Percentiles rank a stretch among this genome's conserved stretches.
Conservation (phyloP, 345 rosid species). For the Leavenworthia alabamica region DNA sequence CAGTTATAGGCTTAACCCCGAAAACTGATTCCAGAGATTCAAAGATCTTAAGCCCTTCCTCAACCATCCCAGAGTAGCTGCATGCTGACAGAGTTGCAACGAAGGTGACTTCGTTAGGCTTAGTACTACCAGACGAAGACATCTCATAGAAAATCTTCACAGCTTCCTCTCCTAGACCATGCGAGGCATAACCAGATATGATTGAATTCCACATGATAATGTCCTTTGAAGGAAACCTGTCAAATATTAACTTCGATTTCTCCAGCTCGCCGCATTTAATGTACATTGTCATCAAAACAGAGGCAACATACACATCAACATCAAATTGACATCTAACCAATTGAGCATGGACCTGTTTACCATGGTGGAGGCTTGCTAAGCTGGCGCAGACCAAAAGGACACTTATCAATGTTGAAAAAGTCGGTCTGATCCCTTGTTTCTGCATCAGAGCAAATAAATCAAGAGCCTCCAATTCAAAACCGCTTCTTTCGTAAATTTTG, state of each 20-base stretch:
- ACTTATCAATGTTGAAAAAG: constrained; percentile 57
- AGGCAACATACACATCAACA: constrained; percentile 53
- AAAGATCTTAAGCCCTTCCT: constrained; percentile 53
- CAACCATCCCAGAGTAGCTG: constrained; percentile 57
- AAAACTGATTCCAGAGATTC: constrained; percentile 51
- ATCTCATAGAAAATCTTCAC: constrained; percentile 47
- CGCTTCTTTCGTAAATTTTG: constrained; percentile 56
- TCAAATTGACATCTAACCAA: constrained; percentile 49
- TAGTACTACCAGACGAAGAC: constrained; percentile 40
- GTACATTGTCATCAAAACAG: constrained; percentile 67
- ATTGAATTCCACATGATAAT: constrained; percentile 72
- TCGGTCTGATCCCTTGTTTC: constrained; percentile 41
- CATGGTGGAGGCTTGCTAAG: constrained; percentile 61
- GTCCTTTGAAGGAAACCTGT: constrained; percentile 47
- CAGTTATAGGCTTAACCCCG: constrained; percentile 45
- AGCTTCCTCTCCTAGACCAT: constrained; percentile 61
- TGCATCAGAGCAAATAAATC: constrained; percentile 54
- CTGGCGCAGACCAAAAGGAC: constrained; percentile 59
- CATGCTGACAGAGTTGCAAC: constrained; percentile 69
- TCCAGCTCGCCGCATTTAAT: constrained; percentile 61
- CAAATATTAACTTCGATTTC: constrained; percentile 49
- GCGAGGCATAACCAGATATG: constrained; percentile 61
- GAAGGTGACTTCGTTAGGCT: constrained; percentile 60
- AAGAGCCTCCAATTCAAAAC: constrained; percentile 54
- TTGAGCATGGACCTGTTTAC: constrained; percentile 61